Conservation (phyloP, 106 monocot genomes). For the Posidonia australis region DNA sequence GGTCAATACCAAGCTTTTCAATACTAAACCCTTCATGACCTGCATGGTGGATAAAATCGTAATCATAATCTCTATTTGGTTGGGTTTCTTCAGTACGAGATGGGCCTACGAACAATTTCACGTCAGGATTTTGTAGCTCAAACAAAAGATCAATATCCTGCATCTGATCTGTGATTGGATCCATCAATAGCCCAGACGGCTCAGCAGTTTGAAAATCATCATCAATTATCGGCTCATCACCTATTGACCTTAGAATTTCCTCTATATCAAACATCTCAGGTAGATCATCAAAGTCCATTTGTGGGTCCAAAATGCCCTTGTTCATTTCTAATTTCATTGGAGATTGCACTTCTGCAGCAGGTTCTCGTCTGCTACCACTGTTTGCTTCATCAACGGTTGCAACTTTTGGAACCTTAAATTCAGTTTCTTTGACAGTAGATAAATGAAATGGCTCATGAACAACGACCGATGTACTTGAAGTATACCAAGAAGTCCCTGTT, state of each 20-base stretch:
- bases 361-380: neutral
- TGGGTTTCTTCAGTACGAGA: too few species aligned
- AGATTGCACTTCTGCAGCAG: neutral
- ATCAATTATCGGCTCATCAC: conserved; percentile 2
- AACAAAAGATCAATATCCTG: neutral
- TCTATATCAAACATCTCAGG: conserved; percentile 33
- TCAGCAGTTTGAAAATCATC: neutral
- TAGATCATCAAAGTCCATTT: conserved; percentile 3
- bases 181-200: neutral
- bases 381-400: neutral
- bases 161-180: neutral
- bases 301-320: neutral
- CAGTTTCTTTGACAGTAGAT: neutral
- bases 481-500: neutral
- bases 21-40: too few species aligned
- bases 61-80: conserved; percentile 17
- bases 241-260: conserved; percentile 33
- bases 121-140: conserved; percentile 28
- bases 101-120: conserved; percentile 7
- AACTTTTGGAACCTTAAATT: conserved; percentile 7
- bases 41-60: too few species aligned
- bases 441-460: neutral
- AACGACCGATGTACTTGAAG: neutral
- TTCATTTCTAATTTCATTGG: neutral
- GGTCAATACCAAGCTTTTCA: neutral